phyloP scores from a whole-genome alignment of 768 basidiomycete genomes.

The Chalciporus sphaerocephalus region DNA sequence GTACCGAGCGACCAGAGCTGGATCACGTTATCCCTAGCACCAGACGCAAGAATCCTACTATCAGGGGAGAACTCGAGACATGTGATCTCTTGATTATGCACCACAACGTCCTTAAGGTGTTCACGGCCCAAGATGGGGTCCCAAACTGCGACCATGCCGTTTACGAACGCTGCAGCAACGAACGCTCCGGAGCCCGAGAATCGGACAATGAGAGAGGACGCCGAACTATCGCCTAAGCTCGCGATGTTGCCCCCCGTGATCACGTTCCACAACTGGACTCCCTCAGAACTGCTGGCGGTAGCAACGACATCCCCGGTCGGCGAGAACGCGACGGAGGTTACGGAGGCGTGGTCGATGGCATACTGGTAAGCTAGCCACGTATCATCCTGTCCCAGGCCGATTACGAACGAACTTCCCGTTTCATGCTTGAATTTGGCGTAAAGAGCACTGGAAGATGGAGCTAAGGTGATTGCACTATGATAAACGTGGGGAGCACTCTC shows the following conservation, averaged over 20 bases:
- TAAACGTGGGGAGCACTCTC: conserved; percentile 15
- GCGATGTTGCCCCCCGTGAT: conserved; percentile 20
- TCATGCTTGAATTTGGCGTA: conserved; percentile 15
- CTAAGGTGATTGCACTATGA: conserved; percentile 7
- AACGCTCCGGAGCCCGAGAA: conserved; percentile 21
- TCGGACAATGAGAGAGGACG: conserved; percentile 9
- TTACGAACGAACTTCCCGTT: not conserved
- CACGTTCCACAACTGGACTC: conserved; percentile 22
- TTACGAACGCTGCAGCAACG: conserved; percentile 17
- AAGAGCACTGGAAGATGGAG: conserved; percentile 5
- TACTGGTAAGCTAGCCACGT: conserved; percentile 7
- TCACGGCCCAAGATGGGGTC: conserved; percentile 18
- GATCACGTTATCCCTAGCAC: conserved; percentile 13
- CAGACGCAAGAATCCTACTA: conserved; percentile 15
- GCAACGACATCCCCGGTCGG: conserved; percentile 12
- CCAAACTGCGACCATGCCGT: conserved; percentile 16
- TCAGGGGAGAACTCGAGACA: conserved; percentile 21
- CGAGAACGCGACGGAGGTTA: conserved; percentile 14
- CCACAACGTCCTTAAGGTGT: conserved; percentile 13
- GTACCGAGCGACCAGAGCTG: conserved; percentile 23
- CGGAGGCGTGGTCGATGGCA: conserved; percentile 1
- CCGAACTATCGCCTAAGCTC: conserved; percentile 12
- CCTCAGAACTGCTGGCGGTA: conserved; percentile 11
- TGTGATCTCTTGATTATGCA: conserved; percentile 10
- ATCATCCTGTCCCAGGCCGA: not conserved